Evolutionary conservation across 371 early-diverging fungal species (phyloP), one percentile per base, ranked within the genome.

Genomic region (Massospora cicadina): DNA sequence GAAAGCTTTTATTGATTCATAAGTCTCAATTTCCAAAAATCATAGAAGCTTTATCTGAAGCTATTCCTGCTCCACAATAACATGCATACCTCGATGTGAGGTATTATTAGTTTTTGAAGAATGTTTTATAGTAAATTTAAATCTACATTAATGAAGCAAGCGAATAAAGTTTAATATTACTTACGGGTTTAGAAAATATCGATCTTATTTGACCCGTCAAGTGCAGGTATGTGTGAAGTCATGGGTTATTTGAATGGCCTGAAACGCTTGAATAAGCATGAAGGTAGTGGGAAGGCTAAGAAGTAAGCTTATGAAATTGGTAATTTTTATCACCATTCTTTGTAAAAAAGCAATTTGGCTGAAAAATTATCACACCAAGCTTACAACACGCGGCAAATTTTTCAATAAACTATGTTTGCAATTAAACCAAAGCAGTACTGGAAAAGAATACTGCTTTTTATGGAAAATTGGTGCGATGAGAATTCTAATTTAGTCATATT

Each of bases 1-100:
- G 91, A 26, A 77, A 85, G 56, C 76, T 91, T 32, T 75, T 91
- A 68, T 67, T 91, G 55, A 77, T 93, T 12, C 83, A 81, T 61
- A 72, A 75, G 53, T 68, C 76, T 63, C 83, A 86, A 64, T 75
- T 87, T 66, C 70, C 74, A 2, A 74, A 74, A 2, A 68, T 89
- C 3, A 71, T 86, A 27, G 69, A 75, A 25, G 66, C 59, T 54
- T 66, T 70, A 55, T 65, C 65, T 26, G 32, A 23, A 28, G 68
- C 66, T 33, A 66, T 66, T 3, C 65, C 56, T 62, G 21, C 24
- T 12, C 62, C 62, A 60, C 5, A 43, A 17, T 10, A 17, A 43
- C 17, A 10, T 10, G 43, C 5, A 43, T 43, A 43, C 43, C 43
- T 17, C 17, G 5, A 17, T 43, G 17, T 43, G 5, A 5, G 17